A percentile compares a stretch with the other conserved stretches of the same genome.
phyloP scores from a whole-genome alignment of 2,329 filamentous ascomycete genomes.

The Didymella pomorum region DNA sequence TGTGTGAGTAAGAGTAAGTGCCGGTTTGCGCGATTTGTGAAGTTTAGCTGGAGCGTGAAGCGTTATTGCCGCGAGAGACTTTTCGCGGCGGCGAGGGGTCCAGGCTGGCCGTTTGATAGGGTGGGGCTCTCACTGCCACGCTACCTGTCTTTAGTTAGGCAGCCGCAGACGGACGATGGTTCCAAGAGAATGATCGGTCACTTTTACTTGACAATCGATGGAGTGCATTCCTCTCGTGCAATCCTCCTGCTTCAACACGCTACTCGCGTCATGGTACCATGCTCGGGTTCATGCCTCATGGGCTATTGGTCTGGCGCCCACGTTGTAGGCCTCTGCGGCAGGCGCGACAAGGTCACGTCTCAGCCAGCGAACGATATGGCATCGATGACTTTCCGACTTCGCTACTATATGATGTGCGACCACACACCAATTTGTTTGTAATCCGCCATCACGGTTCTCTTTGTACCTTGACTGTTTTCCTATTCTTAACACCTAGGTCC shows the following conservation, averaged over 20 bases:
- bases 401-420: conserved; percentile 18
- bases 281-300: neutral
- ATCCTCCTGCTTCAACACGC: neutral
- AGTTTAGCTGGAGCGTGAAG: conserved; percentile 20
- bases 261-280: conserved; percentile 1
- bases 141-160: conserved; percentile 25
- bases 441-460: conserved; percentile 14
- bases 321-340: conserved; percentile 16
- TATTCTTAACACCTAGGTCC: conserved; percentile 1
- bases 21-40: conserved; percentile 16
- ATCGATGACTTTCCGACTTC: conserved; percentile 17
- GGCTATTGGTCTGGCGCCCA: conserved; percentile 4
- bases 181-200: conserved; percentile 1
- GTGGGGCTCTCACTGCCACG: conserved; percentile 16
- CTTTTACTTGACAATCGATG: conserved; percentile 1
- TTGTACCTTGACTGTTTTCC: conserved; percentile 13
- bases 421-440: conserved; percentile 18
- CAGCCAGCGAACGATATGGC: conserved; percentile 23
- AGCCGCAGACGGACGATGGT: conserved; percentile 26
- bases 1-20: conserved; percentile 18
- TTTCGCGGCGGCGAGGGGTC: conserved; percentile 34
- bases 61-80: conserved; percentile 31
- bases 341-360: conserved; percentile 21
- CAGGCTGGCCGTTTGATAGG: conserved; percentile 28
- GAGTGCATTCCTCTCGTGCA: conserved; percentile 5